A percentile compares a stretch with the other conserved stretches of the same genome.
Conservation (phyloP, 148 eudicot species). For the Amaranthus hypochondriacus region DNA sequence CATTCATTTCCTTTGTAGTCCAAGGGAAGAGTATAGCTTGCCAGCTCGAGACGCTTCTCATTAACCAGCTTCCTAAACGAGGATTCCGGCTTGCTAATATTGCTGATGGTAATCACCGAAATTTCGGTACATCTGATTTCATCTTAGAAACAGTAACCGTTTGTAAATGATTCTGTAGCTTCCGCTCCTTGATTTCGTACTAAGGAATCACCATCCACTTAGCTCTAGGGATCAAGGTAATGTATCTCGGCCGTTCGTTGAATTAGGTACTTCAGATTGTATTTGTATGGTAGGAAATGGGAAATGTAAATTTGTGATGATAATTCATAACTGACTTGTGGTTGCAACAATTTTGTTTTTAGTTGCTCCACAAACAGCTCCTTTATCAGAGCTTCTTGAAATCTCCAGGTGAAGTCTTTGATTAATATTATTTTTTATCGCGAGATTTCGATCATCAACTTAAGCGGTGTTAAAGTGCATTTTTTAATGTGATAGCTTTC, state of each 20-base stretch:
- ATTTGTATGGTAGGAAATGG: constrained; percentile 7
- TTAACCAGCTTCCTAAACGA: constrained; percentile 71
- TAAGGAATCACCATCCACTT: background rate
- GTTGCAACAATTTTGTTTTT: constrained; percentile 42
- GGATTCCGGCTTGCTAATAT: constrained; percentile 72
- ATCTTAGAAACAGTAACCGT: constrained; percentile 38
- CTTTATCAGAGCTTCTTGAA: background rate
- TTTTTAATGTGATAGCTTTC: too few relatives aligned
- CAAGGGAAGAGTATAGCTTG: constrained; percentile 89
- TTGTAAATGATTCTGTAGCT: constrained; percentile 28
- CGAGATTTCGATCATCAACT: too few relatives aligned
- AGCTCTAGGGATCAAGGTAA: background rate
- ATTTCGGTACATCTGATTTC: constrained; percentile 62
- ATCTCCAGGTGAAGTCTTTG: too few relatives aligned
- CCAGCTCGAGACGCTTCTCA: constrained; percentile 82
- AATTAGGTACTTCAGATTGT: background rate
- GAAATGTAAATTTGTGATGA: constrained; percentile 4
- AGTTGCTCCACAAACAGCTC: constrained; percentile 15
- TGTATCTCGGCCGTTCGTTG: background rate
- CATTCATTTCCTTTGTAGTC: constrained; percentile 64
- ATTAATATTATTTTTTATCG: too few relatives aligned
- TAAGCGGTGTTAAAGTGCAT: too few relatives aligned
- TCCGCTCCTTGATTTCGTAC: background rate
- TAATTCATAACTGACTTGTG: constrained; percentile 14
- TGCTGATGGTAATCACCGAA: constrained; percentile 91